Percentiles rank a stretch among this genome's conserved stretches.
Evolutionary conservation across 2,329 filamentous ascomycete genomes (phyloP).

Genomic region (Talaromyces funiculosus): DNA sequence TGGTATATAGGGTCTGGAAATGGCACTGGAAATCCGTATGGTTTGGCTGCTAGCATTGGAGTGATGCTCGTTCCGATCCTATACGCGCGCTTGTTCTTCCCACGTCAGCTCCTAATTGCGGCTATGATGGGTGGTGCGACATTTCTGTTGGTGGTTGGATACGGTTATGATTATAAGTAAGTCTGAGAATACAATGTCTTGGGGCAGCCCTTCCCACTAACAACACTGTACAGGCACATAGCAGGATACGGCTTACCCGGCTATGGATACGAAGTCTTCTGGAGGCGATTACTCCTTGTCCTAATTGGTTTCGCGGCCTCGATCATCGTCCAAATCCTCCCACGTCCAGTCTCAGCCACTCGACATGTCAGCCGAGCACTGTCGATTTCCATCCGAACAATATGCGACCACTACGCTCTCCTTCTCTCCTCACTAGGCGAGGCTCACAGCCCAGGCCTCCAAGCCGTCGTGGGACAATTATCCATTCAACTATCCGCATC

Average conservation of each 20-base stretch:
- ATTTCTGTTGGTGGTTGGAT: constrained; percentile 42
- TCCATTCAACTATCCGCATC: constrained; percentile 29
- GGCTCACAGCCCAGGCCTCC: constrained; percentile 18
- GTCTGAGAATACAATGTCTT: neutral
- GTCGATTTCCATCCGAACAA: constrained; percentile 38
- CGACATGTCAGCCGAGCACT: constrained; percentile 43
- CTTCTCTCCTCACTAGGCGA: constrained; percentile 43
- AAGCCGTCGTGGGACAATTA: constrained; percentile 24
- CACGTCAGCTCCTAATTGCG: constrained; percentile 26
- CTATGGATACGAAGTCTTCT: constrained; percentile 45
- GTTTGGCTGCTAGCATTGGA: constrained; percentile 41
- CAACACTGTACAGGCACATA: constrained; percentile 29
- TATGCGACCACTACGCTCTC: constrained; percentile 48
- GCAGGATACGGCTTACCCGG: constrained; percentile 44
- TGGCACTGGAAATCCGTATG: constrained; percentile 47
- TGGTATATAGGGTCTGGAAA: constrained; percentile 50
- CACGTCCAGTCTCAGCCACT: constrained; percentile 44
- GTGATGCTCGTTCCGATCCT: constrained; percentile 29
- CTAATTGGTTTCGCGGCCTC: constrained; percentile 43
- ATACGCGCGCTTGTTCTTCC: constrained; percentile 32
- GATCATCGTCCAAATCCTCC: constrained; percentile 44
- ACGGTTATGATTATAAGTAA: constrained; percentile 42
- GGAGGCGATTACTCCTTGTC: constrained; percentile 41
- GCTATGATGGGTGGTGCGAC: constrained; percentile 41
- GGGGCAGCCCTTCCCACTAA: neutral